phyloP scores from a whole-genome alignment of 495 filamentous ascomycete genomes.

The Monascus purpureus region DNA sequence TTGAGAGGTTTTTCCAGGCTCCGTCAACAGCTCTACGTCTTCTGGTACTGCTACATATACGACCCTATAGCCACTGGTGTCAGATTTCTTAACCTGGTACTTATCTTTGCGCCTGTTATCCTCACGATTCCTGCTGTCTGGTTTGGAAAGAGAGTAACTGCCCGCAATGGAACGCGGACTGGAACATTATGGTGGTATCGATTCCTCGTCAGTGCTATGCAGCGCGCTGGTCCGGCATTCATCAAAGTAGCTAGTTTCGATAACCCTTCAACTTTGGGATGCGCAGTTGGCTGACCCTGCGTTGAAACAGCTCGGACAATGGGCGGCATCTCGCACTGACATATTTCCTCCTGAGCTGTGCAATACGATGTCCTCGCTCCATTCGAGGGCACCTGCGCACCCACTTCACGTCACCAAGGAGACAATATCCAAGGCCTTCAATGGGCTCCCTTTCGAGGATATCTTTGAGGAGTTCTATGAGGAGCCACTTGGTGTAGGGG shows the following conservation, averaged over 20 bases:
- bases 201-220: constrained; percentile 82
- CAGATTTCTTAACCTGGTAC: constrained; percentile 67
- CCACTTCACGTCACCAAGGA: constrained; percentile 66
- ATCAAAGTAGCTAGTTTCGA: constrained; percentile 59
- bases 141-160: constrained; percentile 47
- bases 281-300: not conserved
- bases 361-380: constrained; percentile 82
- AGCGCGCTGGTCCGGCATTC: constrained; percentile 86
- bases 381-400: constrained; percentile 88
- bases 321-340: constrained; percentile 92
- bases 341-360: constrained; percentile 96
- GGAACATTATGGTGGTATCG: constrained; percentile 94
- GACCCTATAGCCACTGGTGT: constrained; percentile 84
- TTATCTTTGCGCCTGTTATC: constrained; percentile 87
- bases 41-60: constrained; percentile 56
- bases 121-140: constrained; percentile 66
- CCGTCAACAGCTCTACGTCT: constrained; percentile 40
- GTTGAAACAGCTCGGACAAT: constrained; percentile 72
- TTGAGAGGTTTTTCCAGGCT: constrained; percentile 40
- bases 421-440: constrained; percentile 69
- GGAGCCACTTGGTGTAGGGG: constrained; percentile 81
- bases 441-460: constrained; percentile 63
- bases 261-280: not conserved
- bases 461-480: constrained; percentile 97
- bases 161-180: constrained; percentile 51